Evolutionary conservation across 164 flowering plant genomes (phyloP), one percentile per base, ranked within the genome.

Genomic region (Umbellularia californica): DNA sequence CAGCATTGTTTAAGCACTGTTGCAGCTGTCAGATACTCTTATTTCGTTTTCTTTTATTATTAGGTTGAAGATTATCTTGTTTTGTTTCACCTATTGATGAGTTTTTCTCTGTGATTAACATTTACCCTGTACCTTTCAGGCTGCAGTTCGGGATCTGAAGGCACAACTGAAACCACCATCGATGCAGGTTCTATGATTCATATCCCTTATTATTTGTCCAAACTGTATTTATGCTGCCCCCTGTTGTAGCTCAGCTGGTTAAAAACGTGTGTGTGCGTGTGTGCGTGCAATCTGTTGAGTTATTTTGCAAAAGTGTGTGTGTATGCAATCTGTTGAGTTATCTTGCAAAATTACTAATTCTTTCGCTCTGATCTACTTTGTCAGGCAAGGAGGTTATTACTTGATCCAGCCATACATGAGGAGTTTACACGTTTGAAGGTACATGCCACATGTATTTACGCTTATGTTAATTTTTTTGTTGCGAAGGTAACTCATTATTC

Each of bases 351-450:
- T 51, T 13, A 27, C 64, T 52, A 3, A 17, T 14, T 51, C 27
- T 66, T 3, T 24, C 24, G 23, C 35, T 74, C 23, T 62, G 66
- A 5, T 63, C 15, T 25, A 72, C 64, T 55, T 72, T 72, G 27
- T 64, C 85, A 96, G 99, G 93, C 96, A 74, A 88, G 98, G 84
- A 88, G 90, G 83, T 80, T 96, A 70, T 77, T 96, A 62, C 88
- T 96, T 69, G 99, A 96, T 81, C 98, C 98, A 67, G 99, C 98
- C 50, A 94, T 96, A 76, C 98, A 96, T 83, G 98, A 94, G 82
- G 99, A 96, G 85, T 96, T 96, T 81, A 90, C 89, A 27, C 91
- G 98, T 55, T 83, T 96, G 74, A 96, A 96, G 98, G 99, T 96
- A 70, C 72, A 78, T 76, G 71, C 51, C 12, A 41, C 47, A 30